Evolutionary conservation across 2,329 filamentous ascomycete genomes (phyloP).

Genomic region (Alternaria sp.): DNA sequence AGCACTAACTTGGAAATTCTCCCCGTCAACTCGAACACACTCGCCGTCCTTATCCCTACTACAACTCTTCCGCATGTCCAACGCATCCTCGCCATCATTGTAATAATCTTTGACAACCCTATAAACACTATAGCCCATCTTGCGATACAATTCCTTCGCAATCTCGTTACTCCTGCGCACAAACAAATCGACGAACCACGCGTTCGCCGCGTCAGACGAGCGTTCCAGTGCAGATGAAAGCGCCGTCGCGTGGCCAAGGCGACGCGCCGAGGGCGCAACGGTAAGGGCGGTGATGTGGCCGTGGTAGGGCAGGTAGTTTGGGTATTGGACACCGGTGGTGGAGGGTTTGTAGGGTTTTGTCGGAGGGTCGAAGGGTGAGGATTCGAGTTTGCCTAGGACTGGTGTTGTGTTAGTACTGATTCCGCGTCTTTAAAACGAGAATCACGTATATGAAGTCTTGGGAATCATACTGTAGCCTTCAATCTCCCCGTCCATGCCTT

Average conservation of each 20-base stretch:
- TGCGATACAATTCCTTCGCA: constrained; percentile 87
- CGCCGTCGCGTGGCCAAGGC: constrained; percentile 85
- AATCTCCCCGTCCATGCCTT: constrained; percentile 85
- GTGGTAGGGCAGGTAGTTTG: constrained; percentile 96
- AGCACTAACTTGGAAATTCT: constrained; percentile 77
- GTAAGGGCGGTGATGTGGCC: constrained; percentile 97
- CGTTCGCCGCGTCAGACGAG: constrained; percentile 80
- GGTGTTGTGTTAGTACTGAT: neutral
- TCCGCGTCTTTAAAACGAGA: neutral
- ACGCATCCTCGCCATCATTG: constrained; percentile 92
- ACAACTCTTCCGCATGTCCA: constrained; percentile 95
- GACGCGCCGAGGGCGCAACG: constrained; percentile 83
- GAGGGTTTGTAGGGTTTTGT: constrained; percentile 73
- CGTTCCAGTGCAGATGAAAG: constrained; percentile 82
- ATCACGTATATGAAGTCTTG: no score
- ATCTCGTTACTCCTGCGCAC: constrained; percentile 87
- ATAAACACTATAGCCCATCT: constrained; percentile 89
- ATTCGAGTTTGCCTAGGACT: constrained; percentile 98
- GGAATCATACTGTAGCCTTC: constrained; percentile 81
- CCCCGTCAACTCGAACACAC: constrained; percentile 82
- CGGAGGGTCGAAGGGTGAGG: constrained; percentile 74
- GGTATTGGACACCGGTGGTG: constrained; percentile 51
- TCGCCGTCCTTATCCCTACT: constrained; percentile 78
- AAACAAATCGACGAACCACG: constrained; percentile 96
- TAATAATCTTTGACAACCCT: constrained; percentile 92